phyloP scores from a whole-genome alignment of 2,329 filamentous ascomycete species.

The Penicillium sp. region DNA sequence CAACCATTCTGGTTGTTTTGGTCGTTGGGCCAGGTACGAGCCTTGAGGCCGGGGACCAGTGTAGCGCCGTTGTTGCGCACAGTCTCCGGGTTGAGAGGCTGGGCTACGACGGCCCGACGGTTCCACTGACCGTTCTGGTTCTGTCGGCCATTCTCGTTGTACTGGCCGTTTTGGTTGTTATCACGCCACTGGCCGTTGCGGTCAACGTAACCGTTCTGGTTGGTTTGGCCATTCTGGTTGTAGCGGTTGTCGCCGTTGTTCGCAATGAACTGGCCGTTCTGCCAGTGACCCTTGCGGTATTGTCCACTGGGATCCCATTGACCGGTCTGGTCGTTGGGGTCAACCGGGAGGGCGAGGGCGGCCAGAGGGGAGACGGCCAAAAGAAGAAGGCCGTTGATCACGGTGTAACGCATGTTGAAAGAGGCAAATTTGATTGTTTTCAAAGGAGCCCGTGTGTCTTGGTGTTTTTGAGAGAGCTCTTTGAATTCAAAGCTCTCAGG shows the following conservation, averaged over 20 bases:
- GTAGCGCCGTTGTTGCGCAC: neutral
- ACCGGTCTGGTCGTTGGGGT: constrained; percentile 21
- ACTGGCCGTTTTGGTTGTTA: constrained; percentile 2
- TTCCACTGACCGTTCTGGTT: neutral
- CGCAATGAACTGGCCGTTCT: constrained; percentile 18
- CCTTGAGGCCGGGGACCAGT: constrained; percentile 8
- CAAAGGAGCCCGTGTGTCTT: neutral
- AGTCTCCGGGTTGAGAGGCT: neutral
- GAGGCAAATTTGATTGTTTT: neutral
- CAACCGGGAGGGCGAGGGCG: constrained; percentile 21
- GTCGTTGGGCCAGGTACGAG: constrained; percentile 14
- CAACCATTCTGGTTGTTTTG: neutral
- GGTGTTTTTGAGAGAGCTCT: neutral
- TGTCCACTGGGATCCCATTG: constrained; percentile 24
- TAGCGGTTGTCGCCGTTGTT: constrained; percentile 12
- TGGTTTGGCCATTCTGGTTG: neutral
- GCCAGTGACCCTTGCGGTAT: constrained; percentile 23
- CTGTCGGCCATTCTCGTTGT: neutral
- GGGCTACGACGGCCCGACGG: neutral
- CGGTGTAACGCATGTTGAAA: constrained; percentile 21
- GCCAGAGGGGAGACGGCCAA: constrained; percentile 23
- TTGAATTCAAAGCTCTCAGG: neutral
- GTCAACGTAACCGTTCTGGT: neutral
- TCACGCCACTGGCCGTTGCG: neutral
- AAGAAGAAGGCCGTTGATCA: constrained; percentile 22